Base-by-base conservation (phyloP, 2,329 filamentous ascomycete species). In the Orbilia blumenaviensis region DNA sequence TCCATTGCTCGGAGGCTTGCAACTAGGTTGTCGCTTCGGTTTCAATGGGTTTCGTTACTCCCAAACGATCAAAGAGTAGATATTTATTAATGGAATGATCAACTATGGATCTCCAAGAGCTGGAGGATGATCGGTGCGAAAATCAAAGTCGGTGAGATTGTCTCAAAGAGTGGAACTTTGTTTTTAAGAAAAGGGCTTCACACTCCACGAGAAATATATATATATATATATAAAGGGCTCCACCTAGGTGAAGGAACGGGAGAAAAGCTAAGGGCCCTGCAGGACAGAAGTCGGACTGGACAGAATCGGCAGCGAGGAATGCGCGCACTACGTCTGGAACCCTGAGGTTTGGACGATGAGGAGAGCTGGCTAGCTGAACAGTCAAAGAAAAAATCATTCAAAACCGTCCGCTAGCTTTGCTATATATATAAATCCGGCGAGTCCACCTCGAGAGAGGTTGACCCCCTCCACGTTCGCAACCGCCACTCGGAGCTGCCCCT, bases 371-470 rank as follows among this genome's bases (percentile, higher is more conserved):
- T 75, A 48, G 38, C 21, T 58, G 36, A 50, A 38, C 41, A 50
- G 46, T 34, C 36, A 32, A 38, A 56, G 42, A 25, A 58, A 8
- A 2, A 14, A 14, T 38, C n/a, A n/a, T n/a, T n/a, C 16, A 68
- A 75, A 76, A 76, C 46, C 48, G 72, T 66, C 72, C 64, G 72
- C 64, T 64, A 69, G 46, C 64, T 44, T 58, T 46, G 52, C 36
- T 76, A 69, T 76, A 76, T 76, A 76, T 42, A 60, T 58, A 42
- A 56, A 56, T 56, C 48, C 48, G 48, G 27, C 12, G 25, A 29
- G 38, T 46, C 46, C 41, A 38, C 14, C 42, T 38, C 34, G 32
- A 41, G 16, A 44, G 41, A 61, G 34, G n/a, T 6, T 34, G 9
- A 3, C 32, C 7, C 18, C 23, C 62, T 16, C 62, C 41, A 46